Evolutionary conservation across 257 asterid species (phyloP).

Genomic region (Scutellaria baicalensis): DNA sequence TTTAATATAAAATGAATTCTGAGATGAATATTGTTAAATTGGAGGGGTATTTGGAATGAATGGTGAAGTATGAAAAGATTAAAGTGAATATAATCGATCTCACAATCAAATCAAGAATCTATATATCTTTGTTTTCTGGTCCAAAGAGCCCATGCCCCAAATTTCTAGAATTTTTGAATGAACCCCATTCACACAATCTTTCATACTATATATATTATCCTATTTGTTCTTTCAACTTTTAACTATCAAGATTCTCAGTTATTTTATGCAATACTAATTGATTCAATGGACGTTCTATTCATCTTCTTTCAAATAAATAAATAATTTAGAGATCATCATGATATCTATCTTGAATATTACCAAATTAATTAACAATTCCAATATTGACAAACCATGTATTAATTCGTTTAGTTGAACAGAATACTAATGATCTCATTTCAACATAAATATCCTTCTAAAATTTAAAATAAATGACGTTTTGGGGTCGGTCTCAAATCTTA

Average conservation of each 20-base stretch:
- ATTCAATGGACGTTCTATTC: conserved; percentile 1
- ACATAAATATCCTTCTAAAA: too few relatives aligned
- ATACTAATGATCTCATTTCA: too few relatives aligned
- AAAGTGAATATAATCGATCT: not conserved
- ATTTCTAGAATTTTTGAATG: not conserved
- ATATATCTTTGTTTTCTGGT: conserved; percentile 17
- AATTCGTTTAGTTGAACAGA: too few relatives aligned
- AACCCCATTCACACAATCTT: conserved; percentile 3
- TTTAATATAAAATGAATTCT: too few relatives aligned
- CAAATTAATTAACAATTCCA: too few relatives aligned
- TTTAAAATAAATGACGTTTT: too few relatives aligned
- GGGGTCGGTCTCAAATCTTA: too few relatives aligned
- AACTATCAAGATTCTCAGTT: not conserved
- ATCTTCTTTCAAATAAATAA: not conserved
- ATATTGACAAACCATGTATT: too few relatives aligned
- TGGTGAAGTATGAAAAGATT: not conserved
- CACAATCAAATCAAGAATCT: conserved; percentile 19
- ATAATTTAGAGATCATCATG: too few relatives aligned
- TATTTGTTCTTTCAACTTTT: not conserved
- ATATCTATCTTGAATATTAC: too few relatives aligned
- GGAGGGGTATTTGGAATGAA: not conserved
- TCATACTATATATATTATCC: conserved; percentile 1
- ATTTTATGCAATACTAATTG: not conserved
- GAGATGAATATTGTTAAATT: too few relatives aligned
- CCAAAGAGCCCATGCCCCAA: conserved; percentile 11